These are phyloP conservation scores for Poa annua DNA, from an alignment of 176 grass and related monocot species.

Conservation along the genomic window DNA sequence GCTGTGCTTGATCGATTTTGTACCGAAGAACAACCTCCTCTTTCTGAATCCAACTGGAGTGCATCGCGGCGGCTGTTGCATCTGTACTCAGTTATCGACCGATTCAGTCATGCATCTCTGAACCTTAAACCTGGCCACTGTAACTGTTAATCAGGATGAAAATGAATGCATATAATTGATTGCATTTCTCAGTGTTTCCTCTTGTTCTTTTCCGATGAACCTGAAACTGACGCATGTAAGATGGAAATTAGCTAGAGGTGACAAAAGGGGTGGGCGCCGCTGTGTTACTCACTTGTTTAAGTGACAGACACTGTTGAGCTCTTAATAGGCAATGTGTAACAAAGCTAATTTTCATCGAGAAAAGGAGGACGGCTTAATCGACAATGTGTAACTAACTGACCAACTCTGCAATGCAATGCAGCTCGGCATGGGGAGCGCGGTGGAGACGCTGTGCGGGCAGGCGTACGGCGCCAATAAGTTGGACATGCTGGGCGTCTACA, in stretches of 20 bases:
- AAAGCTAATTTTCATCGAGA: neutral
- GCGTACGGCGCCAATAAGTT: slow-evolving; percentile 70
- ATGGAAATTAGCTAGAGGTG: too few species aligned
- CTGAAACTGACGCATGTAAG: too few species aligned
- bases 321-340: too few species aligned
- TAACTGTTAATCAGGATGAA: neutral
- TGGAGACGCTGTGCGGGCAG: slow-evolving; percentile 88
- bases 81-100: neutral
- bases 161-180: too few species aligned
- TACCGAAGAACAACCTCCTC: neutral
- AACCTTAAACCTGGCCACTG: neutral
- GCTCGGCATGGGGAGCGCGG: slow-evolving; percentile 88
- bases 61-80: neutral
- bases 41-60: neutral
- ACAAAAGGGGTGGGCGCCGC: too few species aligned
- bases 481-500: slow-evolving; percentile 79
- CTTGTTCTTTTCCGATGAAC: too few species aligned
- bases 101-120: neutral
- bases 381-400: neutral
- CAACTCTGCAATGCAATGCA: slow-evolving; percentile 25
- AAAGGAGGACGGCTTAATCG: neutral
- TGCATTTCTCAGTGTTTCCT: too few species aligned
- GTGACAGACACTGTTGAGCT: too few species aligned
- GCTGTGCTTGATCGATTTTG: neutral
- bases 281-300: too few species aligned